A percentile compares a stretch with the other conserved stretches of the same genome.
Conservation (phyloP, 305 asterid species). For the Fraxinus platypoda region DNA sequence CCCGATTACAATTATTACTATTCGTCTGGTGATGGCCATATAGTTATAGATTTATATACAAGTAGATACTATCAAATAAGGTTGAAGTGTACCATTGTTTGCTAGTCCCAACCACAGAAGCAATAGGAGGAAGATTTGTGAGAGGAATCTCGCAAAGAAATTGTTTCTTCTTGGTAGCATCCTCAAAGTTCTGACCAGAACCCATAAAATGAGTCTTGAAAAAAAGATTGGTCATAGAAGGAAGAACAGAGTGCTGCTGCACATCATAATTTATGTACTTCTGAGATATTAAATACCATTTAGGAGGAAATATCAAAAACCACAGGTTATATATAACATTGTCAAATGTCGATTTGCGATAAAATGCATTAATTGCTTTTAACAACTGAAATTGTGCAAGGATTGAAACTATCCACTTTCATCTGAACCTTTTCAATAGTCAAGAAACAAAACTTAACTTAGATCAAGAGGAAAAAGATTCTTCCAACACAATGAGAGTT, state of each 20-base stretch:
- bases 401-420: background rate
- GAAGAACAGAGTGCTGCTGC: constrained; percentile 28
- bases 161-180: constrained; percentile 39
- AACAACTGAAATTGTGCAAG: background rate
- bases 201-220: background rate
- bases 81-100: constrained; percentile 42
- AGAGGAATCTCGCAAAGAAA: constrained; percentile 47
- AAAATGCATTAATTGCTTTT: background rate
- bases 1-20: background rate
- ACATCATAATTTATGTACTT: background rate
- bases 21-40: background rate
- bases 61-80: background rate
- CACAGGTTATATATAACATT: background rate
- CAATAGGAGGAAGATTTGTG: constrained; percentile 31
- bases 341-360: background rate
- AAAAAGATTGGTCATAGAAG: constrained; percentile 27
- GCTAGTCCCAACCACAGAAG: constrained; percentile 39
- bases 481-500: background rate
- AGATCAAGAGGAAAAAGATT: background rate
- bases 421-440: background rate
- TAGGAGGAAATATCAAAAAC: background rate
- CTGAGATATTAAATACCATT: constrained; percentile 2
- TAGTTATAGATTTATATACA: background rate
- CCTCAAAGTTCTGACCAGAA: constrained; percentile 28
- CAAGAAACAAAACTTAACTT: background rate